Evolutionary conservation across 345 rosid genomes (phyloP).

Genomic region (Pseudoturritis turrita): DNA sequence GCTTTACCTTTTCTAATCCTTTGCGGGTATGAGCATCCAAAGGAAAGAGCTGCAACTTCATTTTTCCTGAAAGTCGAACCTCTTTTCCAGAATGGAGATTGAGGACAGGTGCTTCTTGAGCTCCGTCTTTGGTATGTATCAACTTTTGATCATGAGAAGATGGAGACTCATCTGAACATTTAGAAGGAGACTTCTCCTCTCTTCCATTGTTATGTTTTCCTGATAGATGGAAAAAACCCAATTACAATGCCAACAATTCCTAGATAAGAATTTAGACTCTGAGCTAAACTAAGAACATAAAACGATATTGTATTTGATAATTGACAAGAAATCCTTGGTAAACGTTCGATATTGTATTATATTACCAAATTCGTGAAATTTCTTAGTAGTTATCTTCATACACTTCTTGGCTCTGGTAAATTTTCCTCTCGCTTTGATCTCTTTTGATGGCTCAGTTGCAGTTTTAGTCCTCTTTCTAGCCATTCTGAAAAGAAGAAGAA

Average conservation of each 20-base stretch:
- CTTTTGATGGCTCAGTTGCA: slow-evolving; percentile 10
- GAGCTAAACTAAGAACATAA: not conserved
- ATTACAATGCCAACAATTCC: not conserved
- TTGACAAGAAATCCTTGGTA: not conserved
- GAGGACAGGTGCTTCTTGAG: slow-evolving; percentile 12
- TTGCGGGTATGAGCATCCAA: slow-evolving; percentile 53
- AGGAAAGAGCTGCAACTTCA: slow-evolving; percentile 91
- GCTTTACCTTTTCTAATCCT: slow-evolving; percentile 69
- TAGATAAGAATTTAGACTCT: not conserved
- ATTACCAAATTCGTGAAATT: slow-evolving; percentile 18
- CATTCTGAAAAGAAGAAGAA: slow-evolving; percentile 7
- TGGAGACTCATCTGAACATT: slow-evolving; percentile 8
- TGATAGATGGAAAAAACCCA: not conserved
- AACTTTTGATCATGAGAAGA: slow-evolving; percentile 3
- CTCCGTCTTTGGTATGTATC: slow-evolving; percentile 9
- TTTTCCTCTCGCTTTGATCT: slow-evolving; percentile 19
- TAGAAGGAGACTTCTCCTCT: slow-evolving; percentile 27
- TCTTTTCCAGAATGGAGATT: slow-evolving; percentile 31
- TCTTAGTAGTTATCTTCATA: slow-evolving; percentile 17
- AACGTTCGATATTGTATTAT: no score
- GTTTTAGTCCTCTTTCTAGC: slow-evolving; percentile 24
- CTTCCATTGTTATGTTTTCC: slow-evolving; percentile 23
- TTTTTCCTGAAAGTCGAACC: slow-evolving; percentile 38
- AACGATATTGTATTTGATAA: not conserved
- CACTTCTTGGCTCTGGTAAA: slow-evolving; percentile 13